Percentiles rank a stretch among this genome's conserved stretches.
Evolutionary conservation across 1,284 basidiomycete genomes (phyloP).

Genomic region (Pyrrhoderma noxium): DNA sequence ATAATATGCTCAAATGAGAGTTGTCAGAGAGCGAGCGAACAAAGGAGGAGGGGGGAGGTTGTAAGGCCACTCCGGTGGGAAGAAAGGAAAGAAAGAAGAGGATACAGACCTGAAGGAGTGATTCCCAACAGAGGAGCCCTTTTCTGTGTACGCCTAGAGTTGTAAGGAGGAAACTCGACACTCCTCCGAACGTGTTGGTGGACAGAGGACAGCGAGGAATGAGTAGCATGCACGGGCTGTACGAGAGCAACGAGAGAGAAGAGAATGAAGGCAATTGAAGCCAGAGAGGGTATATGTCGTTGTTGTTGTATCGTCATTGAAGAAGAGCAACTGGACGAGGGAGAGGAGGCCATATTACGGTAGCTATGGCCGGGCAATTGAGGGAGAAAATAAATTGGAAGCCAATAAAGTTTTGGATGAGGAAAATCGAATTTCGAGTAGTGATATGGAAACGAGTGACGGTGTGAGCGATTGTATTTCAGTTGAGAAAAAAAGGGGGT

Average conservation of each 20-base stretch:
- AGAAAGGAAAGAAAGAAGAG: neutral
- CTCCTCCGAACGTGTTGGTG: constrained; percentile 10
- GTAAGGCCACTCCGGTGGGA: neutral
- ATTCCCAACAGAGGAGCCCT: neutral
- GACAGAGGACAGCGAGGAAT: constrained; percentile 4
- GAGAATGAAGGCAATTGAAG: neutral
- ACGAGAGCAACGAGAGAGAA: constrained; percentile 6
- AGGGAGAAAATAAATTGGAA: neutral
- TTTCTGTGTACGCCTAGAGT: constrained; percentile 3
- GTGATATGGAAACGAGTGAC: neutral
- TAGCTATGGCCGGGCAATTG: constrained; percentile 18
- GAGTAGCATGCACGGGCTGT: constrained; percentile 5
- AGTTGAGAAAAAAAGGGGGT: constrained; percentile 31
- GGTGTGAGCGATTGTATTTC: constrained; percentile 30
- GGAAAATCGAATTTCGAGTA: no score
- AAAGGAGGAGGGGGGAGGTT: neutral
- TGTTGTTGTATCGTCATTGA: neutral
- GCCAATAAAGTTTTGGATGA: no score
- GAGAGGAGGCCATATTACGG: constrained; percentile 11
- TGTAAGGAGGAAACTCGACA: constrained; percentile 3
- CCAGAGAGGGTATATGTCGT: neutral
- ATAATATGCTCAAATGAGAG: neutral
- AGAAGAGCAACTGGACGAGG: neutral
- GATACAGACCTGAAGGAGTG: neutral
- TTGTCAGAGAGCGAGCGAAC: neutral